Base-by-base conservation (phyloP, 2,329 filamentous ascomycete species). In the Ascosphaera apis region DNA sequence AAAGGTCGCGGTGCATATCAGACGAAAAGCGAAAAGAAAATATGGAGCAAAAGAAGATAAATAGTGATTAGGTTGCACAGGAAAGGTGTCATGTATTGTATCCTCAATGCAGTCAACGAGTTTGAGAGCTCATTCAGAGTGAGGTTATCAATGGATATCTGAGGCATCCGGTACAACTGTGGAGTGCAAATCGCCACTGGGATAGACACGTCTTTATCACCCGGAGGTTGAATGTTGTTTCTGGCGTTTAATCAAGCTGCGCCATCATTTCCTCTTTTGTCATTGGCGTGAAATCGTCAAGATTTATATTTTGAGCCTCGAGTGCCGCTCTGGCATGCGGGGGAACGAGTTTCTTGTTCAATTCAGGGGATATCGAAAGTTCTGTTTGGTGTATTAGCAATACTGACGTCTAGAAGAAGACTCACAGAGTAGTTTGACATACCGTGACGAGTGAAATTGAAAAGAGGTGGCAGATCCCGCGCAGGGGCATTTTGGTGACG, bases 201-300 rank as follows among this genome's bases (percentile, higher is more conserved):
- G n/a, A n/a, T n/a, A n/a, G n/a, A n/a, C n/a, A n/a, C n/a, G n/a
- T n/a, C n/a, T n/a, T n/a, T n/a, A n/a, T n/a, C n/a, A n/a, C n/a
- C n/a, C n/a, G n/a, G n/a, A n/a, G n/a, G n/a, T n/a, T n/a, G n/a
- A n/a, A n/a, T n/a, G n/a, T n/a, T n/a, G n/a, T n/a, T n/a, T n/a
- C n/a, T n/a, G n/a, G n/a, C n/a, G n/a, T 58, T 84, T 77, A 98
- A 62, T 98, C 88, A 58, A 98, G 67, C 58, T 84, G 82, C 40
- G 88, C 88, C 63, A 92, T 81, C 88, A 98, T 95, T 56, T 93
- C 82, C 50, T 88, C 77, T 65, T 83, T 91, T 50, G 77, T 65
- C 63, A 98, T 66, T 33, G 86, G 86, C 48, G 74, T 82, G 58
- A 98, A 80, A 56, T 84, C 84, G 58, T 93, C 82, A 50, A 93